Evolutionary conservation across 225 moss, liverwort and hornwort genomes (phyloP), one percentile per base, ranked within the genome.

Genomic region (Antitrichia curtipendula): DNA sequence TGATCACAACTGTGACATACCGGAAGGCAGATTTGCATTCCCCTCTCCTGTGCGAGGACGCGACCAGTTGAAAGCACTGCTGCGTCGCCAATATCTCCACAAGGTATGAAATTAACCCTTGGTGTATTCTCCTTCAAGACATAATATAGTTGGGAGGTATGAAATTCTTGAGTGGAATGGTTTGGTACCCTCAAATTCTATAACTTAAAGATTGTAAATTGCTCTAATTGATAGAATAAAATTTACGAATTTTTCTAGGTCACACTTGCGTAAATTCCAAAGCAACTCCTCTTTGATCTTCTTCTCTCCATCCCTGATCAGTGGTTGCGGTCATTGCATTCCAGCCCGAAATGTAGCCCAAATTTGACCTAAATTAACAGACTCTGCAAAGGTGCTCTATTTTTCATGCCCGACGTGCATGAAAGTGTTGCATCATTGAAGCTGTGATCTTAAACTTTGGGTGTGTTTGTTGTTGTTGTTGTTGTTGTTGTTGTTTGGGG

Each of bases 1-100:
- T 50, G 75, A 52, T 86, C 76, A 76, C 86, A 52, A n/a, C 53
- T 65, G 65, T 60, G 40, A 69, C 29, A 6, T 77, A 7, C 82
- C 70, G 61, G 70, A 49, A 25, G 84, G 56, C 52, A 58, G 71
- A 60, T 88, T 92, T 41, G 28, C 80, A 27, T 49, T 94, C 22
- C 92, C 97, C 31, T 81, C 90, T 52, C 93, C 91, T 6, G 84
- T 95, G 59, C 93, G 88, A 75, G 93, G 91, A 53, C 89, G 91
- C 76, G 85, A 89, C 61, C 97, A 98, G 91, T 92, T 98, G 65
- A 86, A 34, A 54, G 89, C 91, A 32, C 66, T 92, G 28, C 80
- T 92, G 61, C 92, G 90, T 50, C 91, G 92, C 80, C 90, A 89
- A 27, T 92, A 87, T 82, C 89, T 90, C 69, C 87, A 89, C 41